Evolutionary conservation across 306 rosid genomes (phyloP).

Genomic region (Vigna nakashimae): DNA sequence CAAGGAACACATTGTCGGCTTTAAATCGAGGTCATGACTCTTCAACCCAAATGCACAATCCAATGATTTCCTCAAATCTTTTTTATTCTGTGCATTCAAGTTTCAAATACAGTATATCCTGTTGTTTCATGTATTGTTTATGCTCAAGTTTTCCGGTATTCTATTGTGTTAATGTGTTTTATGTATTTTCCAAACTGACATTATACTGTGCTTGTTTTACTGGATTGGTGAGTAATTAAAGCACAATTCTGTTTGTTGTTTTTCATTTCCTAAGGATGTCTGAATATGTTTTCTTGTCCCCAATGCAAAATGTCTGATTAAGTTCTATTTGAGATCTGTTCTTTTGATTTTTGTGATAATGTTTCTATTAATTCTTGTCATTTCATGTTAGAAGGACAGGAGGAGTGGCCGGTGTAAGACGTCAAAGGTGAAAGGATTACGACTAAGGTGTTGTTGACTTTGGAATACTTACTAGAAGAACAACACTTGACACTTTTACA

Average conservation of each 20-base stretch:
- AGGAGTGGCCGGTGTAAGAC: conserved; percentile 1
- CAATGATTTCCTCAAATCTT: conserved; percentile 4
- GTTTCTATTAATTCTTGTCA: conserved; percentile 11
- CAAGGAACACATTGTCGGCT: not conserved
- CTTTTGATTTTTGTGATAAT: not conserved
- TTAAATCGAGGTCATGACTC: not conserved
- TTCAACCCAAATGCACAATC: not conserved
- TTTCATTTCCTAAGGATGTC: conserved; percentile 3
- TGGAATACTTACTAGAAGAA: conserved; percentile 14
- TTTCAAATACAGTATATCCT: conserved; percentile 3
- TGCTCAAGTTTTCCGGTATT: not conserved
- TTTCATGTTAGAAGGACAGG: not conserved
- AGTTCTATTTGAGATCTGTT: not conserved
- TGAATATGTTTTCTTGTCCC: not conserved
- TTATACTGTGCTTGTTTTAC: not conserved
- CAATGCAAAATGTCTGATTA: not conserved
- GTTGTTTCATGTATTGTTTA: not conserved
- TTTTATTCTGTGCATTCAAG: not conserved
- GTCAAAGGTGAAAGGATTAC: not conserved
- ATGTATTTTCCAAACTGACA: not conserved
- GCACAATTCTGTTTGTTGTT: not conserved
- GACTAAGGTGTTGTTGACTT: not conserved
- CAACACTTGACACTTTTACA: not conserved
- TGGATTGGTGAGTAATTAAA: not conserved
- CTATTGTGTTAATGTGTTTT: not conserved